Evolutionary conservation across 345 rosid genomes (phyloP), one percentile per base, ranked within the genome.

Genomic region (Rhizophora mangle): DNA sequence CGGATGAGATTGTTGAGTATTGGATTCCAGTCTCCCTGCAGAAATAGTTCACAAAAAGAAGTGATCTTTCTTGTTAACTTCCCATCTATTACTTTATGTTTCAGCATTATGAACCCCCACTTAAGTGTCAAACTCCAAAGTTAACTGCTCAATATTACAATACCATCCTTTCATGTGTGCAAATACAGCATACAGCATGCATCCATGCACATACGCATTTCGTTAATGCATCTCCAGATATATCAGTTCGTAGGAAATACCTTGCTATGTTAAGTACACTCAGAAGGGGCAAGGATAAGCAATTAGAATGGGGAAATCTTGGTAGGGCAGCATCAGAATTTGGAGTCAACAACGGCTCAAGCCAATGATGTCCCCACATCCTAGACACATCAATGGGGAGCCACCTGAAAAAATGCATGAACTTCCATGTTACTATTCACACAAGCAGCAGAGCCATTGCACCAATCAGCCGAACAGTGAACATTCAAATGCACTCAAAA

Each of bases 291-390:
- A 95, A 80, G 30, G 97, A 87, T 76, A 95, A 74, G 83, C 83
- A 92, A 68, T 81, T 88, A 72, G 98, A 95, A 64, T 78, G 85
- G 77, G 88, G 82, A 81, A 95, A 95, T 72, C 80, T 60, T 20
- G 97, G 98, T 65, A 95, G 77, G 58, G 60, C 70, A 1, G 85
- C 68, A 56, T 88, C 94, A 62, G 97, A 89, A 76, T 74, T 84
- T 31, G 94, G 99, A 5, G 89, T 72, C 79, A 92, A 77, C 62
- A 92, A 73, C 0, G 92, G 85, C 83, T 92, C 96, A 68, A 95
- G 94, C 99, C 98, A 92, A 76, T 95, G 97, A 63, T 89, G 91
- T 43, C 96, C 96, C 97, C 99, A 95, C 92, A 89, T 95, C 72
- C 88, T 84, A 46, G 99, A 97, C 78, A 92, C 89, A 82, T 95